Percentiles rank a stretch among this genome's conserved stretches.
Conservation (phyloP, 495 filamentous ascomycete genomes). For the Lophiostoma macrostomum region DNA sequence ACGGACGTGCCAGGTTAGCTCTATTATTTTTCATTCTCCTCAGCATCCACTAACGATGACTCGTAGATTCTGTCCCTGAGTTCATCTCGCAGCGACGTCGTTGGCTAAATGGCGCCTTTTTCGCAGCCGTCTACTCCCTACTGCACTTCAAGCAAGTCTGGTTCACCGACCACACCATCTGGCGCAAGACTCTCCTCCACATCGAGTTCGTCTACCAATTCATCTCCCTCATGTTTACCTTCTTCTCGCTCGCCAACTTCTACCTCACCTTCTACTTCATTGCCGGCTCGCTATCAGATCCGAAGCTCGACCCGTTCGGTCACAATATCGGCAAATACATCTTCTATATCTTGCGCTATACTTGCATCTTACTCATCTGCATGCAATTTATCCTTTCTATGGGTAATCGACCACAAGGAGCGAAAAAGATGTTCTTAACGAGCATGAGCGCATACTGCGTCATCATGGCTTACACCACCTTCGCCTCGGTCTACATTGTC, state of each 20-base stretch:
- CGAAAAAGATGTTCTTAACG: conserved; percentile 83
- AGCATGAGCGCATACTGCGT: conserved; percentile 83
- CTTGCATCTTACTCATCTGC: conserved; percentile 80
- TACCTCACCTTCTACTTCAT: conserved; percentile 99
- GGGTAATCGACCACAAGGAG: conserved; percentile 95
- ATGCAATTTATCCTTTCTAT: conserved; percentile 98
- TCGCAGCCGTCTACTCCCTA: conserved; percentile 95
- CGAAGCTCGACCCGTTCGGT: conserved; percentile 82
- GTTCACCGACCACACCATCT: conserved; percentile 85
- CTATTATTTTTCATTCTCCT: neutral
- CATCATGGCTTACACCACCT: conserved; percentile 96
- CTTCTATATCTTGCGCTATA: conserved; percentile 81
- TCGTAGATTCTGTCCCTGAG: conserved; percentile 70
- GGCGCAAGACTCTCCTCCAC: conserved; percentile 86
- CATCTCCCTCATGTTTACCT: conserved; percentile 87
- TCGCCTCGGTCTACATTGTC: conserved; percentile 82
- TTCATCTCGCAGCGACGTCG: conserved; percentile 93
- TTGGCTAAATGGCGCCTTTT: conserved; percentile 99
- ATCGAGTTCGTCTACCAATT: conserved; percentile 97
- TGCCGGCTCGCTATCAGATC: conserved; percentile 85
- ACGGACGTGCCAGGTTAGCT: conserved; percentile 89
- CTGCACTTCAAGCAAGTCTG: conserved; percentile 93
- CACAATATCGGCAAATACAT: conserved; percentile 78
- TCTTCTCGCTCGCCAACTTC: conserved; percentile 97
- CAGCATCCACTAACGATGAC: neutral